These are phyloP conservation scores for Uronychia setigera DNA, from an alignment of 73 alveolate genomes.

Conservation along the genomic window DNA sequence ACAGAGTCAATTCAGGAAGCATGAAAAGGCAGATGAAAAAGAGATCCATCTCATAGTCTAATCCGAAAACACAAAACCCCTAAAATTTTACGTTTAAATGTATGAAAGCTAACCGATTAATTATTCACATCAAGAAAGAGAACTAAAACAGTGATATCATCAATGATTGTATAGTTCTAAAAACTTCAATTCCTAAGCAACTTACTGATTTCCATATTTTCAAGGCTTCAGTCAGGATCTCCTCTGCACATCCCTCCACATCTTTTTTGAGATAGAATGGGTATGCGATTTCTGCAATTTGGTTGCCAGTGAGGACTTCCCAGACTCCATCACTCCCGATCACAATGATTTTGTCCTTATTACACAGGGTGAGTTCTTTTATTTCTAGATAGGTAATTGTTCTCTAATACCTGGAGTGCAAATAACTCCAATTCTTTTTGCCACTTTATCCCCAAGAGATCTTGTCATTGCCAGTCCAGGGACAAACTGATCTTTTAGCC, in stretches of 20 bases:
- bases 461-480: slow-evolving; percentile 59
- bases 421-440: slow-evolving; percentile 37
- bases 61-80: not conserved
- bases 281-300: slow-evolving; percentile 64
- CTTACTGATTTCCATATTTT: slow-evolving; percentile 19
- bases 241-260: slow-evolving; percentile 53
- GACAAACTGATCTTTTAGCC: slow-evolving; percentile 40
- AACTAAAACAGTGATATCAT: slow-evolving; percentile 39
- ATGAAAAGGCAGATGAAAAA: too few species aligned
- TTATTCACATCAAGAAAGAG: slow-evolving; percentile 8
- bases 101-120: not conserved
- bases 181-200: too few species aligned
- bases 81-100: not conserved
- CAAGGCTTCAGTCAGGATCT: slow-evolving; percentile 11
- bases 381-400: slow-evolving; percentile 39
- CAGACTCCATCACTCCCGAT: slow-evolving; percentile 80
- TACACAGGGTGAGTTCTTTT: slow-evolving; percentile 2
- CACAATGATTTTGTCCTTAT: slow-evolving; percentile 65
- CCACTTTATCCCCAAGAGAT: slow-evolving; percentile 42
- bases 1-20: too few species aligned
- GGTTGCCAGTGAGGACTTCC: slow-evolving; percentile 68
- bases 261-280: slow-evolving; percentile 66
- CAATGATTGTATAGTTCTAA: slow-evolving; percentile 29
- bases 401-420: not conserved
- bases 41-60: not conserved